Evolutionary conservation across 2,329 filamentous ascomycete species (phyloP), one percentile per base, ranked within the genome.

Genomic region (Cryphonectria parasitica): DNA sequence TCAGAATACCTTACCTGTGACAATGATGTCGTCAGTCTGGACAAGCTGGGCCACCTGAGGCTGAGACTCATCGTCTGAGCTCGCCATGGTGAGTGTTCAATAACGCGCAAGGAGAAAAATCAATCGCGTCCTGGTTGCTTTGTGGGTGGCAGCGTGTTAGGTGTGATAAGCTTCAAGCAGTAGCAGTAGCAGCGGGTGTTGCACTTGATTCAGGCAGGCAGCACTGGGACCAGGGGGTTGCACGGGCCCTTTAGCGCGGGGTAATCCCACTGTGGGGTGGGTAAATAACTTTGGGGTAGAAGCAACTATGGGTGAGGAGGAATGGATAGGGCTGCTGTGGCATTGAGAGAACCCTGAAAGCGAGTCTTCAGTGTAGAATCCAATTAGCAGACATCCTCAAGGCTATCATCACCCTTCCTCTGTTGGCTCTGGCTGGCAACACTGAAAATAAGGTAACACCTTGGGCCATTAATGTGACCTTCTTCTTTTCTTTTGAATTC

Each of bases 31-130:
- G 49, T 83, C 85, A 73, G 83, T 79, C 71, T 80, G 80, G 69
- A 82, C 82, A 80, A 86, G 84, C 71, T 80, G 74, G 67, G 81
- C 80, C 73, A 88, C 86, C 76, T 83, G 87, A 43, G 75, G 74
- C 66, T 82, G 75, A 66, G 85, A 74, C 28, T 75, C 62, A 28
- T 73, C 68, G 58, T 75, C 75, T 61, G 79, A 74, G 69, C 80
- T 76, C 64, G 81, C 76, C 80, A 85, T 86, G 71, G 75, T 64
- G 25, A 68, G 13, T 60, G 45, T 64, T 36, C 13, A 49, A 64
- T 17, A n/a, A 2, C 41, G 43, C 15, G 13, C 41, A 49, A 25
- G 67, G 31, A 17, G 45, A 52, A 31, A 8, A 11, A 49, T n/a
- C 34, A n/a, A 39, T 15, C 64, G 62, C 64, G 62, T 64, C 62